Conservation (phyloP, 805 yeast genomes). For the Ogataea polymorpha region DNA sequence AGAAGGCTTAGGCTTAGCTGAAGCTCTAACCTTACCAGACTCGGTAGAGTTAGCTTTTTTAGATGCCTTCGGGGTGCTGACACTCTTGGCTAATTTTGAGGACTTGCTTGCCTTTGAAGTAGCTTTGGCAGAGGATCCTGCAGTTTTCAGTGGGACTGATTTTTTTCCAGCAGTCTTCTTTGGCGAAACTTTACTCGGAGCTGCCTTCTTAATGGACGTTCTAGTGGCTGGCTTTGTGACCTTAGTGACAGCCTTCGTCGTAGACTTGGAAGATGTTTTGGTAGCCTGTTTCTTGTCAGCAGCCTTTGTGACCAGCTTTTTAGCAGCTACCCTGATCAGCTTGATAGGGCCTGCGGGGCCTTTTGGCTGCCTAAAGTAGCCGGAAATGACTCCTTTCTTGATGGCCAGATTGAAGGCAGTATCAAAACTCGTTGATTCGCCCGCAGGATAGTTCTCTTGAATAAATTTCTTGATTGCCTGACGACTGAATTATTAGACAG, state of each 20-base stretch:
- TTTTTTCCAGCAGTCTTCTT: conserved; percentile 26
- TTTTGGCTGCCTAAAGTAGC: conserved; percentile 78
- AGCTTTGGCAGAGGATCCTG: conserved; percentile 21
- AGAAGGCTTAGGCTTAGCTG: conserved; percentile 15
- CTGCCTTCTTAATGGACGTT: conserved; percentile 27
- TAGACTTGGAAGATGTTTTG: conserved; percentile 23
- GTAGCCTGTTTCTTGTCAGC: conserved; percentile 29
- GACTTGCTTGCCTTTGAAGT: conserved; percentile 1
- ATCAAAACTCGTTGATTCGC: conserved; percentile 61
- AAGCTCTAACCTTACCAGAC: no score
- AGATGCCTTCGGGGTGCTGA: not conserved
- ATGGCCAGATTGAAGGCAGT: conserved; percentile 72
- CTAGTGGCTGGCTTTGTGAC: conserved; percentile 24
- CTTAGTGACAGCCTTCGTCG: conserved; percentile 26
- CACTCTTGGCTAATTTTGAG: not conserved
- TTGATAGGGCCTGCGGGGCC: conserved; percentile 88
- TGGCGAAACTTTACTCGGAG: conserved; percentile 26
- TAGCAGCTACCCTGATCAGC: conserved; percentile 41
- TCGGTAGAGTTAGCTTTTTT: not conserved
- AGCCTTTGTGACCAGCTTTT: conserved; percentile 31
- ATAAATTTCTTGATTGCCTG: conserved; percentile 85
- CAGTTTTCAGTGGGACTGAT: not conserved
- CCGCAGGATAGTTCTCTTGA: conserved; percentile 56
- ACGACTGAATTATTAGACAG: conserved; percentile 45
- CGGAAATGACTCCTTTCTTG: conserved; percentile 76